Evolutionary conservation across 2,329 filamentous ascomycete species (phyloP).

Genomic region (Clonostachys sp.): DNA sequence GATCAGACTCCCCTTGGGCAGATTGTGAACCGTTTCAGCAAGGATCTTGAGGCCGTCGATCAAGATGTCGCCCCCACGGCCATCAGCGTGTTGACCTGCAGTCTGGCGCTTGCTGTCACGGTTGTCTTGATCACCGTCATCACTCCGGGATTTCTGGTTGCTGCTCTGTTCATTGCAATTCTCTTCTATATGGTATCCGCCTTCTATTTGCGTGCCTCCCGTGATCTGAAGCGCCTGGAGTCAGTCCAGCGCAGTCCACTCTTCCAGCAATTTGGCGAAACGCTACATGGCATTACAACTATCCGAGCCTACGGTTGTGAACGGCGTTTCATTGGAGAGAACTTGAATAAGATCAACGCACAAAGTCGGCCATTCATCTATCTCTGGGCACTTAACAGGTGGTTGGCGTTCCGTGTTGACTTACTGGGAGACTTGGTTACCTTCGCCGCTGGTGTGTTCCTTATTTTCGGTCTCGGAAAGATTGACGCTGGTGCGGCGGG

Average conservation of each 20-base stretch:
- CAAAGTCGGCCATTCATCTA: constrained; percentile 94
- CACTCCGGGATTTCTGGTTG: constrained; percentile 86
- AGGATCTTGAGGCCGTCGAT: constrained; percentile 91
- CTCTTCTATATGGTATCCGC: constrained; percentile 79
- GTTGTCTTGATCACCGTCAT: constrained; percentile 82
- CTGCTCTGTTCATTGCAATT: constrained; percentile 76
- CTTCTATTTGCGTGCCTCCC: constrained; percentile 89
- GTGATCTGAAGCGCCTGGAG: constrained; percentile 91
- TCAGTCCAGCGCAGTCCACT: constrained; percentile 91
- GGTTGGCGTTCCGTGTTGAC: constrained; percentile 91
- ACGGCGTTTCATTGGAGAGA: constrained; percentile 88
- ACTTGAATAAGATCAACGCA: constrained; percentile 80
- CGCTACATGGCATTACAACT: constrained; percentile 87
- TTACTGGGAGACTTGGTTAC: constrained; percentile 85
- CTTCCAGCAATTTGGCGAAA: constrained; percentile 98
- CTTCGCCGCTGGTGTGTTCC: constrained; percentile 90
- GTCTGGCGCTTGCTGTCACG: constrained; percentile 71
- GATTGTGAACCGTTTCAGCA: constrained; percentile 97
- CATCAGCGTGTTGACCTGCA: constrained; percentile 67
- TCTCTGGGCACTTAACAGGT: constrained; percentile 93
- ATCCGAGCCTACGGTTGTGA: constrained; percentile 96
- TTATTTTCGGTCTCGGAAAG: constrained; percentile 74
- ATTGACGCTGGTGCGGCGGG: constrained; percentile 91
- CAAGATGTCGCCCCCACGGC: constrained; percentile 94
- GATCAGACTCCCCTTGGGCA: constrained; percentile 93